phyloP scores from a whole-genome alignment of 2,329 filamentous ascomycete species.

The Trichoderma simmonsii region DNA sequence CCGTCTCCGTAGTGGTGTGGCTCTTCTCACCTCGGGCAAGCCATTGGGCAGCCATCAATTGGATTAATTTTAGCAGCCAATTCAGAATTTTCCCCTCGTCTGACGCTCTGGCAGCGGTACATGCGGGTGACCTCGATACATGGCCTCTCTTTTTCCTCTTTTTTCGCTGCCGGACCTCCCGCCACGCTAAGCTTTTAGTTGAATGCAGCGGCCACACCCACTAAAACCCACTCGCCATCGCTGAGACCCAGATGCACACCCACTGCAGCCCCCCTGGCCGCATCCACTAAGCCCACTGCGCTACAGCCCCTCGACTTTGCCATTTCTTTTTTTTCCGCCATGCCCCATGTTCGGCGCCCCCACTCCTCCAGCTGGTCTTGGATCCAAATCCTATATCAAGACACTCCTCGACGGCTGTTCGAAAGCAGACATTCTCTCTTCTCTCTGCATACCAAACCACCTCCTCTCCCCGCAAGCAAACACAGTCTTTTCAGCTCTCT shows the following conservation, averaged over 20 bases:
- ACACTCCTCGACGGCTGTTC: slow-evolving; percentile 17
- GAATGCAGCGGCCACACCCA: slow-evolving; percentile 23
- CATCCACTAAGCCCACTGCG: slow-evolving; percentile 6
- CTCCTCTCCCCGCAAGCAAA: slow-evolving; percentile 12
- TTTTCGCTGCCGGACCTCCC: slow-evolving; percentile 27
- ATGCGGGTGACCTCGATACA: not conserved
- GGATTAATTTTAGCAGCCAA: not conserved
- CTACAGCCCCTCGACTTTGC: slow-evolving; percentile 6
- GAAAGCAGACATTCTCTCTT: slow-evolving; percentile 10
- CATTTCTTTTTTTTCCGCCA: slow-evolving; percentile 8
- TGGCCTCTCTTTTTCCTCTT: not conserved
- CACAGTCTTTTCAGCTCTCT: not conserved
- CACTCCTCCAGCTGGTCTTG: slow-evolving; percentile 9
- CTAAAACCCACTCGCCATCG: slow-evolving; percentile 16
- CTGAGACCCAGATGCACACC: slow-evolving; percentile 18
- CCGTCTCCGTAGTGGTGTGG: not conserved
- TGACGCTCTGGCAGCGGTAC: not conserved
- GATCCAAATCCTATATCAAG: slow-evolving; percentile 18
- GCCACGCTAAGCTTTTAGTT: slow-evolving; percentile 31
- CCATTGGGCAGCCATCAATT: not conserved
- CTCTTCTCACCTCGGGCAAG: not conserved
- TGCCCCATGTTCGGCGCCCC: slow-evolving; percentile 11
- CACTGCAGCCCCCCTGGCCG: slow-evolving; percentile 13
- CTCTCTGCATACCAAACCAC: slow-evolving; percentile 16
- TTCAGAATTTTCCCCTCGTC: not conserved